Evolutionary conservation across 805 yeast species (phyloP), one percentile per base, ranked within the genome.

Genomic region (Lipomyces lipofer): DNA sequence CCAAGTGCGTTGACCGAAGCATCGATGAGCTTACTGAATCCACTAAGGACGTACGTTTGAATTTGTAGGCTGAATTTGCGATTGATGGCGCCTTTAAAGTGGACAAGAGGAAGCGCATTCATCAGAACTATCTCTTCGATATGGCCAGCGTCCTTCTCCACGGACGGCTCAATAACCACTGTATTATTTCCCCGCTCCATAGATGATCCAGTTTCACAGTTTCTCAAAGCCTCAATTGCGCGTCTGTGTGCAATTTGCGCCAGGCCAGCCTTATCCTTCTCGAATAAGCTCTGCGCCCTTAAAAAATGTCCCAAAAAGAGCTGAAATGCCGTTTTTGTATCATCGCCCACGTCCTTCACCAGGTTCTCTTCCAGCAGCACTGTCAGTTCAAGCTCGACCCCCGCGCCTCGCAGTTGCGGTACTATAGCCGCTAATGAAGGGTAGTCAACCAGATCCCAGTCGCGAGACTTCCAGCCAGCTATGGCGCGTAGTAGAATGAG

Each of bases 231-330:
- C n/a, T 38, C 47, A 12, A 51, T 19, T 32, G 46, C 56, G 8
- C 24, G 24, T 17, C 9, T n/a, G n/a, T n/a, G n/a, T n/a, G n/a
- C 40, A 8, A 4, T 22, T 19, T 25, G 4, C 13, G 54, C 50
- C 40, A 39, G 6, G 5, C 1, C 47, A 13, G 47, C 40, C 43
- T 33, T 33, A 21, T 54, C 58, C 30, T 47, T 29, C 7, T 49
- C 51, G 33, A 54, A 45, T 27, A 43, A 40, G 29, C 54, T 49
- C 25, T 49, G 43, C 10, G 54, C 53, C 1, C 58, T 40, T 25
- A 54, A 24, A 9, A 54, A 9, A n/a, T 29, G 43, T 10, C 51
- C 51, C 32, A 54, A 10, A n/a, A 24, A 15, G 5, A 10, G 21
- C 49, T 33, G 30, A 5, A 47, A 29, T 2, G 5, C 5, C 19